phyloP scores from a whole-genome alignment of 2,329 filamentous ascomycete genomes.

The Colletotrichum noveboracense region DNA sequence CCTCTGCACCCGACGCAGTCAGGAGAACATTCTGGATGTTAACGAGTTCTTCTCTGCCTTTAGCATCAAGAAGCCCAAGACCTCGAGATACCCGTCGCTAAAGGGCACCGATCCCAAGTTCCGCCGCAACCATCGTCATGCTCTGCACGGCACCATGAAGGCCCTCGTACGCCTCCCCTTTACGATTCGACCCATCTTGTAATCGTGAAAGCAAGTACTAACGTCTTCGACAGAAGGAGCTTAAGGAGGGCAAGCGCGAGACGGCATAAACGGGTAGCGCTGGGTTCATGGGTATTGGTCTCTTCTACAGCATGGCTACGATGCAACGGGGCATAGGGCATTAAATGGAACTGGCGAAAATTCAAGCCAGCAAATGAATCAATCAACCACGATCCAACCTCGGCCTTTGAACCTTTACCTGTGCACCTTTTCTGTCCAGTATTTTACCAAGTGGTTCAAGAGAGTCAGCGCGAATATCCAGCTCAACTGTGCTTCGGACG shows the following conservation, averaged over 20 bases:
- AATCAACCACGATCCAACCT: conserved; percentile 7
- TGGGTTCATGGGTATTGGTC: conserved; percentile 5
- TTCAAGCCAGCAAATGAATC: conserved; percentile 9
- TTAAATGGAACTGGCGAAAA: conserved; percentile 2
- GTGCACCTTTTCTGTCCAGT: neutral
- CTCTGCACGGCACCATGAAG: conserved; percentile 98
- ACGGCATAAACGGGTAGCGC: conserved; percentile 62
- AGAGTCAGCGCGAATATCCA: neutral
- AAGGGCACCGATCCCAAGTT: conserved; percentile 99
- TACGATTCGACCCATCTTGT: neutral
- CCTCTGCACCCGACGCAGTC: neutral
- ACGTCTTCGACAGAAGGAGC: conserved; percentile 78
- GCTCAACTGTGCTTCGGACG: neutral
- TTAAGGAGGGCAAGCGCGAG: conserved; percentile 94
- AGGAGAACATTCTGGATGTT: neutral
- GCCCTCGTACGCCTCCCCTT: conserved; percentile 76
- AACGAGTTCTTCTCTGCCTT: conserved; percentile 10
- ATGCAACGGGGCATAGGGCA: conserved; percentile 5
- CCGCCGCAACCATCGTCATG: conserved; percentile 99
- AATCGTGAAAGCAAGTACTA: conserved; percentile 29
- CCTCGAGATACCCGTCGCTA: conserved; percentile 96
- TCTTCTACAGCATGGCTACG: conserved; percentile 10
- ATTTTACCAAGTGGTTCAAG: neutral
- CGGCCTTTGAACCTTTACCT: neutral
- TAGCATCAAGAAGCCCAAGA: conserved; percentile 99